Evolutionary conservation across 1,284 basidiomycete species (phyloP), one percentile per base, ranked within the genome.

Genomic region (Volvariella volvacea): DNA sequence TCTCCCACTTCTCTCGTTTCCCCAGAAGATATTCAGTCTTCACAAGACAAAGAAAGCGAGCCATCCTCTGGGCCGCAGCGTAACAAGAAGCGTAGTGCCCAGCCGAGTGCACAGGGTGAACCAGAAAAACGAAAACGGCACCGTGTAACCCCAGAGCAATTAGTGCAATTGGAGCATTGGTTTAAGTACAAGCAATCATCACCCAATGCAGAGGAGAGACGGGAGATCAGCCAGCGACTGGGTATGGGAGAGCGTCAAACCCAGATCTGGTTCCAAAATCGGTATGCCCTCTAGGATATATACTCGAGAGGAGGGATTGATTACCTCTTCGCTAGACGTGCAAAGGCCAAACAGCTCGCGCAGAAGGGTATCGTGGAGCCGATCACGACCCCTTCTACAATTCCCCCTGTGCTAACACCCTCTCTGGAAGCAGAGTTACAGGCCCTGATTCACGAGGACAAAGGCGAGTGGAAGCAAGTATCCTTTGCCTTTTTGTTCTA

Each of bases 211-310:
- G 71, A 72, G 4, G 73, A 78, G 42, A 70, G 87, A 41, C 76
- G 77, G 48, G 85, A 88, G 54, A 88, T 90, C 44, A 80, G 83
- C 46, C 74, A 80, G 28, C 61, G 76, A 47, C 68, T 90, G n/a
- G 83, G 84, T 15, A 88, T 89, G 83, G 75, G 84, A 47, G 87
- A 89, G 63, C 78, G 86, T 33, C 87, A 89, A 67, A 88, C 84
- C 0, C 87, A 89, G 62, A 85, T 90, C 45, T 89, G 87, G 88
- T 90, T 88, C 57, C 87, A 90, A 60, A 90, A 90, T 56, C 72
- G 87, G 86, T 85, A 50, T 44, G 19, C 17, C 32, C 4, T 47
- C 41, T 47, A 22, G 20, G 32, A 41, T 46, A 43, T 20, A 48
- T 31, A 32, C 14, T 46, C 21, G 41, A 6, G 25, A 6, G 25